Conservation (phyloP, 371 early-diverging fungal genomes). For the Batrachochytrium dendrobatidis region DNA sequence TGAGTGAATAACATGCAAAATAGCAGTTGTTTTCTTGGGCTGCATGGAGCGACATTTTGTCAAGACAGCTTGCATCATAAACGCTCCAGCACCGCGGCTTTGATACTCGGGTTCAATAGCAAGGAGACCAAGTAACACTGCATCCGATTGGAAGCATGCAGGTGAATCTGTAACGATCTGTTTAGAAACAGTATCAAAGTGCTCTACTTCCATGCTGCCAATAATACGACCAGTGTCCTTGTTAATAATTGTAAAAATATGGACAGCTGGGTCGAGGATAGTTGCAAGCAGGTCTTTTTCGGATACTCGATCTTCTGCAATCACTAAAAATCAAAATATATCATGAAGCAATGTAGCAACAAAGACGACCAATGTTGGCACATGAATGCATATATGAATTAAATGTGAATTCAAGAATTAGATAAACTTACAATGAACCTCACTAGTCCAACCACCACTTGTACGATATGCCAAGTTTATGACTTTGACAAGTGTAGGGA, state of each 20-base stretch:
- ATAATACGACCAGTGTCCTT: neutral
- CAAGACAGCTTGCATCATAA: neutral
- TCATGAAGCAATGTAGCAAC: too few species aligned
- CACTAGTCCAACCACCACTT: slow-evolving; percentile 3
- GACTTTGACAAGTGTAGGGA: neutral
- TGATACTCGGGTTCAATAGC: slow-evolving; percentile 1
- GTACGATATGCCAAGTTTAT: slow-evolving; percentile 2
- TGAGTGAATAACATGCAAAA: neutral
- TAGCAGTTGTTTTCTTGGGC: neutral
- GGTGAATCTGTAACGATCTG: neutral
- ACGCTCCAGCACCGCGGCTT: neutral
- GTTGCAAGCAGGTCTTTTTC: too few species aligned
- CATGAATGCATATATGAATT: too few species aligned
- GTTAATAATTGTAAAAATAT: too few species aligned
- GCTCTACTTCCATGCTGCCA: slow-evolving; percentile 3
- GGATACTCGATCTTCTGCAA: too few species aligned
- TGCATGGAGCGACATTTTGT: neutral
- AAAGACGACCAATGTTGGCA: too few species aligned
- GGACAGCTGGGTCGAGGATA: too few species aligned
- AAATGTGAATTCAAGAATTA: too few species aligned
- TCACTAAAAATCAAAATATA: too few species aligned
- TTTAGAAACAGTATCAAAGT: neutral
- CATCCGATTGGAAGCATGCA: neutral
- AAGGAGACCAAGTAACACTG: neutral
- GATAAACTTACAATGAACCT: neutral